These are phyloP conservation scores for Boletus hoseneyae DNA, from an alignment of 1,284 basidiomycete genomes.

Conservation along the genomic window DNA sequence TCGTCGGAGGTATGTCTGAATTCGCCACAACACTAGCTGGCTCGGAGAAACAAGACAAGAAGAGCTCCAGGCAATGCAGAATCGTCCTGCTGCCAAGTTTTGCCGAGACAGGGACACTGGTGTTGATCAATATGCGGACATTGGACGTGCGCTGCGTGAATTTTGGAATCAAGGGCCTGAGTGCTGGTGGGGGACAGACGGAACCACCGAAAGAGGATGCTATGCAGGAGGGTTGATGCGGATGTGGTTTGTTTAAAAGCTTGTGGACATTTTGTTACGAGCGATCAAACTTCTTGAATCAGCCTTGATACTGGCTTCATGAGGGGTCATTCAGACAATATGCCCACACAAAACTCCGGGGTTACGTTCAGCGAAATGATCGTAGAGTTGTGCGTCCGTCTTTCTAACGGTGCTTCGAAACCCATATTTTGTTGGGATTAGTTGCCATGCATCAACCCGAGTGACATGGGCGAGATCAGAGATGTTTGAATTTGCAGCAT, in stretches of 20 bases:
- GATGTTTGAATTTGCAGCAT: background rate
- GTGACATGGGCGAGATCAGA: background rate
- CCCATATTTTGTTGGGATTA: background rate
- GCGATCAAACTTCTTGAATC: background rate
- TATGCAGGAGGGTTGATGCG: constrained; percentile 28
- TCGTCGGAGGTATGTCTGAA: constrained; percentile 88
- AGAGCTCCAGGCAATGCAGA: constrained; percentile 51
- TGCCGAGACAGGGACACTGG: constrained; percentile 59
- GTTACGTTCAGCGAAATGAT: background rate
- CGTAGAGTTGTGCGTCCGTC: background rate
- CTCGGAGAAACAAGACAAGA: constrained; percentile 29
- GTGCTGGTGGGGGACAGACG: constrained; percentile 14
- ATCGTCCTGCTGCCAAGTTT: constrained; percentile 87
- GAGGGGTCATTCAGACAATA: background rate
- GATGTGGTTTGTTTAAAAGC: background rate
- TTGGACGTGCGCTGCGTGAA: constrained; percentile 43
- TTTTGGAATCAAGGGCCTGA: constrained; percentile 30
- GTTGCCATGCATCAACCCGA: background rate
- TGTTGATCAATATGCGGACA: constrained; percentile 53
- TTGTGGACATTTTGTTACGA: background rate
- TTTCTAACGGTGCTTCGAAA: background rate
- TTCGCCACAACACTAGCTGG: constrained; percentile 74
- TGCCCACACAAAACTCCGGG: background rate
- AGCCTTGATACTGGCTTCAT: background rate
- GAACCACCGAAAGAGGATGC: constrained; percentile 4